A percentile compares a stretch with the other conserved stretches of the same genome.
These are phyloP conservation scores for Fusarium albidum DNA, from an alignment of 2,329 filamentous ascomycete species.

Conservation along the genomic window DNA sequence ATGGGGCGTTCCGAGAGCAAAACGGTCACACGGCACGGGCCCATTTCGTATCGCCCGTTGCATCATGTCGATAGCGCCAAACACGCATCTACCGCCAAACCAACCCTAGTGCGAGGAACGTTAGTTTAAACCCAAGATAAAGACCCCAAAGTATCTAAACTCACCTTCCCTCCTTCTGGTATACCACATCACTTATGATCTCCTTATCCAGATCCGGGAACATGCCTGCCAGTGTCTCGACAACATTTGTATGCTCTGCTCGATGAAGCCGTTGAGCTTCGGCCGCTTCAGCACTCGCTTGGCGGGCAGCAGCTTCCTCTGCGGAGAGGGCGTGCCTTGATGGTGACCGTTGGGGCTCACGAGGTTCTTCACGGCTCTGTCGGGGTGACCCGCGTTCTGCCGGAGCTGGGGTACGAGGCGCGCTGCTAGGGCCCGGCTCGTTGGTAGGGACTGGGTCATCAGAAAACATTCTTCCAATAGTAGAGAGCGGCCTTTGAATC, in stretches of 20 bases:
- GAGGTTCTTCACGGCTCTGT: conserved; percentile 42
- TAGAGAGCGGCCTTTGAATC: conserved; percentile 89
- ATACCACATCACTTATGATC: conserved; percentile 95
- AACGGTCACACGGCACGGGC: background rate
- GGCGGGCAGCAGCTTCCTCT: conserved; percentile 87
- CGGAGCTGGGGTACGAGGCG: conserved; percentile 49
- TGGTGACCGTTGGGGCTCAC: conserved; percentile 45
- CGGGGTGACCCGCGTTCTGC: conserved; percentile 44
- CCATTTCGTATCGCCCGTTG: conserved; percentile 8
- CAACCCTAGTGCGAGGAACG: conserved; percentile 64
- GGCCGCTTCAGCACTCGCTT: conserved; percentile 88
- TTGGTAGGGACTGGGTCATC: conserved; percentile 61
- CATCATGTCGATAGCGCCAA: conserved; percentile 68
- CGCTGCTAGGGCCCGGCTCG: conserved; percentile 42
- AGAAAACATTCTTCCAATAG: conserved; percentile 94
- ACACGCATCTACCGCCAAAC: conserved; percentile 85
- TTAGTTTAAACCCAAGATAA: conserved; percentile 6
- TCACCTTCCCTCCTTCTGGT: conserved; percentile 92
- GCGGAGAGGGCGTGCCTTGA: conserved; percentile 66
- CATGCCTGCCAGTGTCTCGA: conserved; percentile 95
- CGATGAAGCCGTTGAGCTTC: conserved; percentile 84
- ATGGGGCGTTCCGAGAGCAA: too few species aligned
- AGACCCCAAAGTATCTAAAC: conserved; percentile 44
- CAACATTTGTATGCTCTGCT: conserved; percentile 87
- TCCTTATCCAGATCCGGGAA: conserved; percentile 95